These are phyloP conservation scores for Diaporthe sp. DNA, from an alignment of 2,329 filamentous ascomycete species.

Conservation along the genomic window DNA sequence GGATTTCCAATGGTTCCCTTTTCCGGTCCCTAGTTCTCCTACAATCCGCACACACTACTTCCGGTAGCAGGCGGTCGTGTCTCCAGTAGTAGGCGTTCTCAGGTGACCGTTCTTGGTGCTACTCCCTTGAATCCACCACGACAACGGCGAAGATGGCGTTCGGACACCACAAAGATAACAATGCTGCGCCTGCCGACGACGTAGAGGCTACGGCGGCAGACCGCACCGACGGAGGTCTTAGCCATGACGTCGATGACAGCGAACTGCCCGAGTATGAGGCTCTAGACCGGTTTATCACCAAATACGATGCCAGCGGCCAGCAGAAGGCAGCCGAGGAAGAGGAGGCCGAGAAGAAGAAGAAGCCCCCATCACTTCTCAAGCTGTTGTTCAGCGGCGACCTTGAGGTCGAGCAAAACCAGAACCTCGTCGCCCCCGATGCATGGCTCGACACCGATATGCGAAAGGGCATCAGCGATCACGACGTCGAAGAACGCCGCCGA, in stretches of 20 bases:
- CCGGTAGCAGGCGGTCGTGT: slow-evolving; percentile 23
- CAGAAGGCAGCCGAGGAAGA: slow-evolving; percentile 42
- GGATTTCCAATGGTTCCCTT: slow-evolving; percentile 13
- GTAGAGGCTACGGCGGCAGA: slow-evolving; percentile 37
- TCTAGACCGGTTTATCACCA: slow-evolving; percentile 52
- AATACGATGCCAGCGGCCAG: slow-evolving; percentile 47
- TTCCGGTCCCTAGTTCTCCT: slow-evolving; percentile 30
- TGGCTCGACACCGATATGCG: slow-evolving; percentile 77
- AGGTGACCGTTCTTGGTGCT: slow-evolving; percentile 29
- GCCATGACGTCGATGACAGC: slow-evolving; percentile 21
- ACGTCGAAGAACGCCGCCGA: slow-evolving; percentile 73
- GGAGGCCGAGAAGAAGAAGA: slow-evolving; percentile 42
- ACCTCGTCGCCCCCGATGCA: slow-evolving; percentile 68
- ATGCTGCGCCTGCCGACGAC: slow-evolving; percentile 20
- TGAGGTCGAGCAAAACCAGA: slow-evolving; percentile 53
- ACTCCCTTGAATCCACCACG: background rate
- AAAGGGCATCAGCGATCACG: slow-evolving; percentile 66
- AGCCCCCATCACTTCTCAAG: slow-evolving; percentile 44
- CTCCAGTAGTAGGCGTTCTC: slow-evolving; percentile 26
- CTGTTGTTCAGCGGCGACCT: slow-evolving; percentile 45
- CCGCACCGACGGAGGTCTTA: slow-evolving; percentile 15
- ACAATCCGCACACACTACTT: slow-evolving; percentile 19
- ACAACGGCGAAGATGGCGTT: slow-evolving; percentile 26
- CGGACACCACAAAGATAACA: slow-evolving; percentile 24
- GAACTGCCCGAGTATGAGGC: slow-evolving; percentile 51